Evolutionary conservation across 805 yeast genomes (phyloP).

Genomic region (Grigorovia humatica): DNA sequence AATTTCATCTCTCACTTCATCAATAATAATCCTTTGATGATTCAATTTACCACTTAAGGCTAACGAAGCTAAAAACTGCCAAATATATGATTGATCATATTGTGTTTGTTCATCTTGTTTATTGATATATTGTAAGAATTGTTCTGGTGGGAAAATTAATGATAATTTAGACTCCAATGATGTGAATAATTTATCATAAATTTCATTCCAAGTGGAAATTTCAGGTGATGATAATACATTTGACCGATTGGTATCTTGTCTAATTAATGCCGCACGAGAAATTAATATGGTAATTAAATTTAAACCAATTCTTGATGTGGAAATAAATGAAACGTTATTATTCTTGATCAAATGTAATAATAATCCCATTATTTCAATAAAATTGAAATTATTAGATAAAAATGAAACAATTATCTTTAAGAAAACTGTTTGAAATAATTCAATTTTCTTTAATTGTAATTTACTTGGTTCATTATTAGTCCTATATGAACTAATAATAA

Average conservation of each 20-base stretch:
- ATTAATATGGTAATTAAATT: slow-evolving; percentile 81
- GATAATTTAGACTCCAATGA: slow-evolving; percentile 68
- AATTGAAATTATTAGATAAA: slow-evolving; percentile 64
- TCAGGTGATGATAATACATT: slow-evolving; percentile 32
- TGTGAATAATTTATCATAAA: slow-evolving; percentile 75
- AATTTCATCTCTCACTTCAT: slow-evolving; percentile 86
- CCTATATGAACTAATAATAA: slow-evolving; percentile 69
- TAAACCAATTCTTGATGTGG: slow-evolving; percentile 66
- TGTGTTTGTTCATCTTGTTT: slow-evolving; percentile 1
- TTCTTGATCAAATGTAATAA: slow-evolving; percentile 59
- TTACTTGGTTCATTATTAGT: slow-evolving; percentile 49
- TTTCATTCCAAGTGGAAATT: slow-evolving; percentile 53
- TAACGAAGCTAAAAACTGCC: slow-evolving; percentile 94
- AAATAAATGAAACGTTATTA: slow-evolving; percentile 49
- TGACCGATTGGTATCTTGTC: slow-evolving; percentile 56
- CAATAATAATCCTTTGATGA: slow-evolving; percentile 89
- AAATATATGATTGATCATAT: slow-evolving; percentile 70
- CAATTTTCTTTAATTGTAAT: slow-evolving; percentile 48
- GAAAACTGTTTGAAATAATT: slow-evolving; percentile 68
- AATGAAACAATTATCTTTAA: slow-evolving; percentile 77
- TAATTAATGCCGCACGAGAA: slow-evolving; percentile 83
- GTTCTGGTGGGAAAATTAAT: slow-evolving; percentile 69
- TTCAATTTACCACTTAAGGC: slow-evolving; percentile 83
- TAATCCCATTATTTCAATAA: slow-evolving; percentile 68
- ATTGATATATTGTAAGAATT: slow-evolving; percentile 17